Percentiles rank a stretch among this genome's conserved stretches.
These are phyloP conservation scores for Malus sieversii DNA, from an alignment of 306 rosid genomes.

Conservation along the genomic window DNA sequence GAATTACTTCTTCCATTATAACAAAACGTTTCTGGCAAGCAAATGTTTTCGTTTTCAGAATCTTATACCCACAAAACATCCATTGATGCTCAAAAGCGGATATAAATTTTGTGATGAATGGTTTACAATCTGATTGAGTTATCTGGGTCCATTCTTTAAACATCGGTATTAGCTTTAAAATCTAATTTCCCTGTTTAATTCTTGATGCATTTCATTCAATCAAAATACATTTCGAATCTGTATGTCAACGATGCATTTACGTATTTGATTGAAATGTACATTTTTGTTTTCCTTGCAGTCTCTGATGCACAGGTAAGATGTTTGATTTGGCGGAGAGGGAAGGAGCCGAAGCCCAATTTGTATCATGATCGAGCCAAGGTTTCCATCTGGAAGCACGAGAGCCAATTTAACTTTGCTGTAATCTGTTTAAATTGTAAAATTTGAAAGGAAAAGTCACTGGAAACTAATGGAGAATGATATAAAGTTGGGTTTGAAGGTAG, in stretches of 20 bases:
- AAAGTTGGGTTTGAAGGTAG: slow-evolving; percentile 34
- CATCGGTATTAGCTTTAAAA: not conserved
- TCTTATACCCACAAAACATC: not conserved
- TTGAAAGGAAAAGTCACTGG: slow-evolving; percentile 17
- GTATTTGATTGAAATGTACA: not conserved
- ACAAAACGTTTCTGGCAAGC: not conserved
- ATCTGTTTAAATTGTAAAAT: slow-evolving; percentile 40
- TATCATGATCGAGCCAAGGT: slow-evolving; percentile 24
- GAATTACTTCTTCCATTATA: not conserved
- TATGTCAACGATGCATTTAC: not conserved
- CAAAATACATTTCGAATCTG: not conserved
- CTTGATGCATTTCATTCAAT: not conserved
- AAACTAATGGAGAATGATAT: slow-evolving; percentile 26
- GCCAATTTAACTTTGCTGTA: slow-evolving; percentile 30
- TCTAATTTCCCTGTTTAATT: not conserved
- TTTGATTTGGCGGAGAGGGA: slow-evolving; percentile 18
- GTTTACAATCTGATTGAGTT: not conserved
- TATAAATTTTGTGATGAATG: not conserved
- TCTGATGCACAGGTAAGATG: slow-evolving; percentile 46
- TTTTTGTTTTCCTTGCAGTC: slow-evolving; percentile 45
- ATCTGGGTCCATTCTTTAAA: not conserved
- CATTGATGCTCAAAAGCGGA: not conserved
- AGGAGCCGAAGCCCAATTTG: slow-evolving; percentile 26
- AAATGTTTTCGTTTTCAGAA: not conserved
- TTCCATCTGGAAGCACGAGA: slow-evolving; percentile 24